These are phyloP conservation scores for Fusarium brachygibbosum DNA, from an alignment of 2,329 filamentous ascomycete species.

Conservation along the genomic window DNA sequence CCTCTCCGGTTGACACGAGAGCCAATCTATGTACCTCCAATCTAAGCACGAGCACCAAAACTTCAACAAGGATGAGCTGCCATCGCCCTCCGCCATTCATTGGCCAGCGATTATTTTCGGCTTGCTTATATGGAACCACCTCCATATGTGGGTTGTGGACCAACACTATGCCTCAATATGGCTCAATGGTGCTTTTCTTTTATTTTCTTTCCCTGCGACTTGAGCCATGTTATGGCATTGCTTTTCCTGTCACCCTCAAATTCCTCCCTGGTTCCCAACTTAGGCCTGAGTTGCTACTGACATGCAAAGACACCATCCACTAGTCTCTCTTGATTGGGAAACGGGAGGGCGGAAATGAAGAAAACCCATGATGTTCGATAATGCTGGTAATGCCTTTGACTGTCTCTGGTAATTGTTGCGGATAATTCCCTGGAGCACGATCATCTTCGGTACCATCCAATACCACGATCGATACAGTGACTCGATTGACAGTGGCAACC, in stretches of 20 bases:
- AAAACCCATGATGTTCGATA: constrained; percentile 24
- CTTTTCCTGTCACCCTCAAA: constrained; percentile 33
- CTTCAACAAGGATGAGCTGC: constrained; percentile 32
- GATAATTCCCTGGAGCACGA: constrained; percentile 24
- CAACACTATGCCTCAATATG: constrained; percentile 38
- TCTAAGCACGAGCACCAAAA: constrained; percentile 34
- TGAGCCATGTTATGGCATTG: constrained; percentile 28
- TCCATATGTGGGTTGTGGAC: constrained; percentile 40
- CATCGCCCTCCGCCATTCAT: constrained; percentile 43
- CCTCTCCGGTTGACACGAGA: constrained; percentile 45
- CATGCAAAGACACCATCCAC: constrained; percentile 11
- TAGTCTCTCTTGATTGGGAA: constrained; percentile 8
- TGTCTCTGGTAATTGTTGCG: constrained; percentile 19
- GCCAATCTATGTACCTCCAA: constrained; percentile 34
- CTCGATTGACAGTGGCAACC: constrained; percentile 31
- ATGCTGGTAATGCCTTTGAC: constrained; percentile 15
- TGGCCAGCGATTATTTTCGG: constrained; percentile 40
- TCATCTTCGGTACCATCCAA: constrained; percentile 33
- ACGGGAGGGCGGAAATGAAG: constrained; percentile 4
- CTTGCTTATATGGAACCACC: constrained; percentile 37
- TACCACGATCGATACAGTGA: constrained; percentile 30
- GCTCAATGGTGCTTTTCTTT: constrained; percentile 38
- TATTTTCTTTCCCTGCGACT: constrained; percentile 35
- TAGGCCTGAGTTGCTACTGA: constrained; percentile 14
- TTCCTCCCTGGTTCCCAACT: constrained; percentile 10